Evolutionary conservation across 306 rosid species (phyloP), one percentile per base, ranked within the genome.

Genomic region (Hylodesmum podocarpum): DNA sequence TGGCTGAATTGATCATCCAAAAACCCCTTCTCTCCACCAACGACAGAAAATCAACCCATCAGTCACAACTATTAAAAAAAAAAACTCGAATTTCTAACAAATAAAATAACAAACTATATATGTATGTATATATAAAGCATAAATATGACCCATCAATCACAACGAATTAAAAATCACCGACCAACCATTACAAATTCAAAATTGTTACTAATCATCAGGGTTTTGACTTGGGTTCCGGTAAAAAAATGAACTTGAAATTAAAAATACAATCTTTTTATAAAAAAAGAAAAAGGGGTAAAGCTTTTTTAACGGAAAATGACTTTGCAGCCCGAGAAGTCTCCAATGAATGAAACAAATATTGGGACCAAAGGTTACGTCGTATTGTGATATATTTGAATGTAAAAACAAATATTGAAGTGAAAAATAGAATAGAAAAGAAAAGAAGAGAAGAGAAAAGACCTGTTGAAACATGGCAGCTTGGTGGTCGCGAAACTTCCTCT

Each of bases 1-100:
- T 90, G 93, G 47, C 54, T 71, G 80, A 90, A 93, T 76, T 93
- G 93, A 73, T 90, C 94, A 72, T 90, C 96, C 89, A 90, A 80
- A 61, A 70, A 77, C 15, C 91, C 91, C 98, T 90, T 67, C 69
- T 78, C 84, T 43, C 61, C 24, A 54, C 22, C 68, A 34, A 70
- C 54, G 76, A n/a, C n/a, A n/a, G n/a, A 39, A 50, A 50, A 19
- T 3, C 4, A 33, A 25, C 24, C 1, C 31, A 39, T 10, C 0
- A 39, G 14, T 43, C 18, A 43, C 36, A 33, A 33, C 36, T 33
- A 2, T 33, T 33, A 6, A 0, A n/a, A n/a, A n/a, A n/a, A n/a
- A n/a, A n/a, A n/a, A n/a, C n/a, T n/a, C n/a, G n/a, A n/a, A n/a
- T n/a, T n/a, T n/a, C n/a, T n/a, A n/a, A n/a, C n/a, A n/a, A n/a